Conservation (phyloP, 1,139 yeast genomes). For the Suhomyces guaymorum region DNA sequence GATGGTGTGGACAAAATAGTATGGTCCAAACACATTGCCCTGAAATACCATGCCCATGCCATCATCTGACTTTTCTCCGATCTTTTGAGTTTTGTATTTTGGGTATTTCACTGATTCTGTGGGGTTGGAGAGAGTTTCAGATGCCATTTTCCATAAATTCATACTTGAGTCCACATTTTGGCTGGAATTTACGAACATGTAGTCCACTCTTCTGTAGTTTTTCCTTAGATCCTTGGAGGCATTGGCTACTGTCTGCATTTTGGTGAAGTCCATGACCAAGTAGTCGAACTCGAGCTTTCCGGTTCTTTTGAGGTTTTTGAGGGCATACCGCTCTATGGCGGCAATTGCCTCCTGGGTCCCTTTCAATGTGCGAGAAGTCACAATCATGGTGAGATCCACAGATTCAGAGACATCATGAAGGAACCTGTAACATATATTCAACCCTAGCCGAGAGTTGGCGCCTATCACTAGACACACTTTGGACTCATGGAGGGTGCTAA, state of each 20-base stretch:
- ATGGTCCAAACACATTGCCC: slow-evolving; percentile 94
- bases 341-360: slow-evolving; percentile 77
- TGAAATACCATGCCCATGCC: slow-evolving; percentile 88
- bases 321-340: slow-evolving; percentile 54
- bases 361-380: slow-evolving; percentile 86
- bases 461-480: slow-evolving; percentile 48
- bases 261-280: slow-evolving; percentile 77
- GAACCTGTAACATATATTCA: slow-evolving; percentile 78
- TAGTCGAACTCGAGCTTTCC: slow-evolving; percentile 82
- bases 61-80: slow-evolving; percentile 70
- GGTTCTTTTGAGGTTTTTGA: slow-evolving; percentile 29
- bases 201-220: slow-evolving; percentile 68
- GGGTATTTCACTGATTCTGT: slow-evolving; percentile 83
- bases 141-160: slow-evolving; percentile 76
- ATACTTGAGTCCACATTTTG: slow-evolving; percentile 86
- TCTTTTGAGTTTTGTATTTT: slow-evolving; percentile 73
- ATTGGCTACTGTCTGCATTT: slow-evolving; percentile 78
- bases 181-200: slow-evolving; percentile 82
- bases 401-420: slow-evolving; percentile 56
- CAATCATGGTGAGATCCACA: slow-evolving; percentile 70
- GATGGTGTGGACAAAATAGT: slow-evolving; percentile 69
- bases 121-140: slow-evolving; percentile 65
- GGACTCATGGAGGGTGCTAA: slow-evolving; percentile 17
- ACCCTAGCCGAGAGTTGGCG: slow-evolving; percentile 71
- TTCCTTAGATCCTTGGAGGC: slow-evolving; percentile 71